Base-by-base conservation (phyloP, 345 rosid genomes). In the Dipteronia sinensis region DNA sequence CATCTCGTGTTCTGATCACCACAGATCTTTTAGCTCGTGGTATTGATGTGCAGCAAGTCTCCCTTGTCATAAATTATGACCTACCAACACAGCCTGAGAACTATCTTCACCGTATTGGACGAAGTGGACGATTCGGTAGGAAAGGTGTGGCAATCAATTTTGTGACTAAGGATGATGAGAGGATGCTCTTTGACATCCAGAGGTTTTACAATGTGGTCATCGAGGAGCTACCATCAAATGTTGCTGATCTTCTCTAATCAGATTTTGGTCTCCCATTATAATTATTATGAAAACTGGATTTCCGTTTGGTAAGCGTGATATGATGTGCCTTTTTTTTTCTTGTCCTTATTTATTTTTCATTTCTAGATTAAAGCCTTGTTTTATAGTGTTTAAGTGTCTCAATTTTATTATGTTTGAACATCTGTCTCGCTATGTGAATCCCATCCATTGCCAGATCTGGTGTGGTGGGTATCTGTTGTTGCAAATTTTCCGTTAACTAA, bases 71-170 rank as follows among this genome's bases (percentile, higher is more conserved):
- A 80, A 92, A 90, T 81, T 89, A 73, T 70, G 93, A 90, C 22
- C 86, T 92, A 15, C 94, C 92, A 0, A 92, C 93, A 3, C 93
- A 89, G 81, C 97, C 92, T 0, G 93, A 90, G 85, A 92, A 90
- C 67, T 92, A 89, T 66, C 94, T 90, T 3, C 93, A 92, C 77
- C 90, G 92, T 55, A 90, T 92, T 42, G 92, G 93, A 56, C 87
- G 90, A 71, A 87, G 97, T 81, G 97, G 94, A 73, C 84, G 92
- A 49, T 90, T 92, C n/a, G 93, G 97, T 71, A 89, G 94, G 71
- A 90, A 90, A 74, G 93, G 93, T 77, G 94, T 90, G 61, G 93
- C 94, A 10, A 90, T 90, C 65, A 90, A 88, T 49, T 90, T 90
- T 55, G 85, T 88, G 80, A 90, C 90, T 0, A 83, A 56, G 74